These are phyloP conservation scores for Saccharomycopsis sp. DNA, from an alignment of 805 yeast species.

Conservation along the genomic window DNA sequence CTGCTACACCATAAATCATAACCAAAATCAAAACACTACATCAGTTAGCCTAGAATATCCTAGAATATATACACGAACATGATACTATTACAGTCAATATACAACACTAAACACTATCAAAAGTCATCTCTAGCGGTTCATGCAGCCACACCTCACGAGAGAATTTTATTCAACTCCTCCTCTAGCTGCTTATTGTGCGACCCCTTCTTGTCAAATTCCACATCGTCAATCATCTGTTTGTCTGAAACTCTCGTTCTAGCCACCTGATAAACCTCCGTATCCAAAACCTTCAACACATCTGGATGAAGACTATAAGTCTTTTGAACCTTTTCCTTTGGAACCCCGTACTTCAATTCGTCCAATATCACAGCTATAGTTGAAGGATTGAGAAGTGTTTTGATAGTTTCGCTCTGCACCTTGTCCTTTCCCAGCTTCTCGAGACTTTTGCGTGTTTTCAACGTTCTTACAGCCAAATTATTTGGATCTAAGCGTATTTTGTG, in stretches of 20 bases:
- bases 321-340: conserved; percentile 5
- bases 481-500: conserved; percentile 10
- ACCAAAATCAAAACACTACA: too few species aligned
- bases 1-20: too few species aligned
- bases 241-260: conserved; percentile 11
- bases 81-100: too few species aligned
- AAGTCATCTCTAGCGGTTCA: too few species aligned
- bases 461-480: conserved; percentile 15
- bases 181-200: not conserved
- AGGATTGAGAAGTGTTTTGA: conserved; percentile 17
- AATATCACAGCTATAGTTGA: conserved; percentile 18
- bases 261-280: conserved; percentile 5
- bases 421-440: conserved; percentile 12
- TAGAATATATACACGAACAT: too few species aligned
- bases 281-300: conserved; percentile 7
- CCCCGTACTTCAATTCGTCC: conserved; percentile 11
- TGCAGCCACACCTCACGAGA: too few species aligned
- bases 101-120: too few species aligned
- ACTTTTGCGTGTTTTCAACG: conserved; percentile 13
- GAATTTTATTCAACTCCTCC: not conserved
- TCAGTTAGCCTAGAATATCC: too few species aligned
- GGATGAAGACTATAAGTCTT: conserved; percentile 9
- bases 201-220: conserved; percentile 7
- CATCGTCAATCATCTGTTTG: conserved; percentile 15
- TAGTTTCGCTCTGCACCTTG: not conserved